A percentile compares a stretch with the other conserved stretches of the same genome.
Conservation (phyloP, 495 filamentous ascomycete species). For the Xylaria curta region DNA sequence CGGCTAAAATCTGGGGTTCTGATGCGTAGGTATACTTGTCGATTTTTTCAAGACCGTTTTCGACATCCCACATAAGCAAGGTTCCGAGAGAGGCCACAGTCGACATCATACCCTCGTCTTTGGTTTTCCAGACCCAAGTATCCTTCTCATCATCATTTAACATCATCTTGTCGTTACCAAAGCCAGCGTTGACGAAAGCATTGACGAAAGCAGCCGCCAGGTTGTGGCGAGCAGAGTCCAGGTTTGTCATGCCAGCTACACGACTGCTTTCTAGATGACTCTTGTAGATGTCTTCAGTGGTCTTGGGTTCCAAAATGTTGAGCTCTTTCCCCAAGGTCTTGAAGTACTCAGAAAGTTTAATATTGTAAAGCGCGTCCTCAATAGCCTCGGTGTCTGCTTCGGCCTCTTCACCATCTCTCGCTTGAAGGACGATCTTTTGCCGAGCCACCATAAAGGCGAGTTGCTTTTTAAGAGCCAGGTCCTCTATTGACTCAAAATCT, state of each 20-base stretch:
- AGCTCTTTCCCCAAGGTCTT: constrained; percentile 92
- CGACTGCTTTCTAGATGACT: constrained; percentile 95
- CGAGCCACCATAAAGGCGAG: constrained; percentile 92
- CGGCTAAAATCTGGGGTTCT: constrained; percentile 89
- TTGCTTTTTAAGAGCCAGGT: constrained; percentile 86
- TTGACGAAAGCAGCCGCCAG: constrained; percentile 97
- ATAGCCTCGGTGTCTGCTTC: constrained; percentile 80
- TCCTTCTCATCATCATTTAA: constrained; percentile 80
- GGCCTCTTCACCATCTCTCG: constrained; percentile 48
- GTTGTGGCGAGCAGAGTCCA: constrained; percentile 95
- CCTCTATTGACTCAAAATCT: constrained; percentile 79
- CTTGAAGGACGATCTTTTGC: constrained; percentile 85
- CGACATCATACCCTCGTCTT: constrained; percentile 96
- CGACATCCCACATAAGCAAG: constrained; percentile 88
- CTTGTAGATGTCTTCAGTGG: constrained; percentile 99
- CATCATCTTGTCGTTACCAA: constrained; percentile 97
- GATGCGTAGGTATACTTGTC: constrained; percentile 86
- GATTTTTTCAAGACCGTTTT: constrained; percentile 85
- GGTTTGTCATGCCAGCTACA: constrained; percentile 88
- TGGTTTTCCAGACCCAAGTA: constrained; percentile 98
- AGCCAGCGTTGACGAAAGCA: constrained; percentile 93
- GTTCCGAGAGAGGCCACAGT: constrained; percentile 92
- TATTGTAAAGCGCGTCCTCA: constrained; percentile 83
- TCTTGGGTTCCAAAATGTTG: constrained; percentile 95
- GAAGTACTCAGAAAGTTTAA: constrained; percentile 87